Base-by-base conservation (phyloP, 805 yeast species). In the Dipodascus albidus region DNA sequence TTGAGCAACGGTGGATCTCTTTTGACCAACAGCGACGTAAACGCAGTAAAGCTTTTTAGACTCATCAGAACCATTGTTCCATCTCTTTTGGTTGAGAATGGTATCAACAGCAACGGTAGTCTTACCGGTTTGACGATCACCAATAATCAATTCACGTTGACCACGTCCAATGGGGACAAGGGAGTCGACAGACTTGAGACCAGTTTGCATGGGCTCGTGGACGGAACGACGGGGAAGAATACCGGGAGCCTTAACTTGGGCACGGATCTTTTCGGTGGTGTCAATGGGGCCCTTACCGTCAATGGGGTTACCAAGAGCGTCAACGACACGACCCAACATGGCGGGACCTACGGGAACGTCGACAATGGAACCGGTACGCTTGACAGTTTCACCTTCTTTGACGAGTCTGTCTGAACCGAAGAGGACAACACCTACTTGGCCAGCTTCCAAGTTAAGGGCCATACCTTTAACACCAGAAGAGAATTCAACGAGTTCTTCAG, bases 41-140 rank as follows among this genome's bases (percentile, higher is more conserved):
- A 93, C 96, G 87, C 99, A 93, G 90, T 91, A 93, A 71, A 93
- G 83, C 80, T 93, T 93, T 85, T 93, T 93, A 72, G 83, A 75
- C 83, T 93, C 99, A 74, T 93, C 98, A 60, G 77, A 55, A 76
- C 96, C 96, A 67, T 79, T 74, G 84, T 93, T 93, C 96, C 97
- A 88, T 79, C 96, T 86, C 87, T 91, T 93, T 80, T 93, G 99
- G 81, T 93, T 93, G 72, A 93, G 83, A 71, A 93, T 93, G 78
- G 99, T 83, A 76, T 93, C 99, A 67, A 93, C 75, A 67, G 98
- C 99, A 68, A 93, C 96, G 62, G 98, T 96, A 72, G 99, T 93
- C 83, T 93, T 93, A 85, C 99, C 99, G 70, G 99, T 93, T 82
- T 93, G 99, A 83, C 99, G 91, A 78, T 91, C 99, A 85, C 99